Evolutionary conservation across 2,329 filamentous ascomycete genomes (phyloP).

Genomic region (Ascochyta fabae): DNA sequence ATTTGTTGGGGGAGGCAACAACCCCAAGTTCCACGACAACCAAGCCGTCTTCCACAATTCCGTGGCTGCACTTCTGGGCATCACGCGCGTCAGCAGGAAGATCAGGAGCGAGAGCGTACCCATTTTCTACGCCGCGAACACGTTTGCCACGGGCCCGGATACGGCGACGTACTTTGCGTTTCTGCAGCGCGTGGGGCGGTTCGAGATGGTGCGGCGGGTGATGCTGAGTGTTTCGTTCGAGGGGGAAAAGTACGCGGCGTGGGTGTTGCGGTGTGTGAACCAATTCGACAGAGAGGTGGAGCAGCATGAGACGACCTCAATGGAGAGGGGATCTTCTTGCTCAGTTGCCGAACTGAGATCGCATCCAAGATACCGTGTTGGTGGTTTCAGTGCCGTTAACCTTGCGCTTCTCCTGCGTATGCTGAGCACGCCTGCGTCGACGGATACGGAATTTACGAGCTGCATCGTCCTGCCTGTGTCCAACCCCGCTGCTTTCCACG

Average conservation of each 20-base stretch:
- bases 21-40: constrained; percentile 5
- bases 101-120: constrained; percentile 1
- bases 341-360: neutral
- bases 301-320: neutral
- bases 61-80: neutral
- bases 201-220: neutral
- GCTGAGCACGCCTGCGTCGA: neutral
- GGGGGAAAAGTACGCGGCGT: neutral
- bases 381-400: neutral
- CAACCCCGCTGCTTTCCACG: neutral
- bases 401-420: constrained; percentile 1
- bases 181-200: neutral
- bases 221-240: neutral
- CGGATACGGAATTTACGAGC: neutral
- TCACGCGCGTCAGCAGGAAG: neutral
- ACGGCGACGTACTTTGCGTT: neutral
- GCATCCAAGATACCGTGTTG: neutral
- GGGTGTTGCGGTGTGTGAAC: neutral
- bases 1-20: fast-evolving
- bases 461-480: constrained; percentile 1
- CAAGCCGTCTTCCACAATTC: neutral
- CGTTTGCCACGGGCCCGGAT: neutral
- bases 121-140: constrained; percentile 1
- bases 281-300: neutral
- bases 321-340: too few relatives aligned